Conservation (phyloP, 331 rosid species). For the Saraca asoca region DNA sequence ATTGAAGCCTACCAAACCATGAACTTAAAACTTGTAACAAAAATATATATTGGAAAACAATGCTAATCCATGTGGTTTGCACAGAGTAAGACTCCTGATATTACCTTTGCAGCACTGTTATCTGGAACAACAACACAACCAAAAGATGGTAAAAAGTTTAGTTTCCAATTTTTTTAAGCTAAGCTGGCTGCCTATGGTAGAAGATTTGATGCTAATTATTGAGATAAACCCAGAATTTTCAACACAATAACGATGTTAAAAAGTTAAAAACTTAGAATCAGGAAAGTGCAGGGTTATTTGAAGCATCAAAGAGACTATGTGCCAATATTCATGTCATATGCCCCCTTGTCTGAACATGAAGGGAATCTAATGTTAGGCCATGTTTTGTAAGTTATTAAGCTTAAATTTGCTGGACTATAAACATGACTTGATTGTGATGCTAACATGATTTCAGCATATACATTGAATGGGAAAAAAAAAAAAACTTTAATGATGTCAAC, state of each 20-base stretch:
- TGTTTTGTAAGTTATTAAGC: background rate
- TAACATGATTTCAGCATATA: background rate
- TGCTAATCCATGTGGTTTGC: background rate
- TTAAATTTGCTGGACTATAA: background rate
- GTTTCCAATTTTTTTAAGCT: too few relatives aligned
- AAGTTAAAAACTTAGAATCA: too few relatives aligned
- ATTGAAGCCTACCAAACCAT: background rate
- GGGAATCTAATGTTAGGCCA: background rate
- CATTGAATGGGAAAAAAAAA: background rate
- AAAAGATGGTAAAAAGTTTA: background rate
- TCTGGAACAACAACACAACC: too few relatives aligned
- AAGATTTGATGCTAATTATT: too few relatives aligned
- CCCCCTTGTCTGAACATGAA: background rate
- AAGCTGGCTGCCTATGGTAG: too few relatives aligned
- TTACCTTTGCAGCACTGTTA: background rate
- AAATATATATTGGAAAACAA: background rate
- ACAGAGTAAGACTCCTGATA: background rate
- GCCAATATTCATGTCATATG: background rate
- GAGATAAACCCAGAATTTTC: too few relatives aligned
- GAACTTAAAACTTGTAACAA: background rate
- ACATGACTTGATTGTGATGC: background rate
- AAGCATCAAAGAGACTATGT: background rate
- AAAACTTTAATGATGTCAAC: background rate
- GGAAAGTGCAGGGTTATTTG: too few relatives aligned
- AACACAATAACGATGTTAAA: too few relatives aligned